Base-by-base conservation (phyloP, 805 yeast genomes). In the Candida yuanshanica region DNA sequence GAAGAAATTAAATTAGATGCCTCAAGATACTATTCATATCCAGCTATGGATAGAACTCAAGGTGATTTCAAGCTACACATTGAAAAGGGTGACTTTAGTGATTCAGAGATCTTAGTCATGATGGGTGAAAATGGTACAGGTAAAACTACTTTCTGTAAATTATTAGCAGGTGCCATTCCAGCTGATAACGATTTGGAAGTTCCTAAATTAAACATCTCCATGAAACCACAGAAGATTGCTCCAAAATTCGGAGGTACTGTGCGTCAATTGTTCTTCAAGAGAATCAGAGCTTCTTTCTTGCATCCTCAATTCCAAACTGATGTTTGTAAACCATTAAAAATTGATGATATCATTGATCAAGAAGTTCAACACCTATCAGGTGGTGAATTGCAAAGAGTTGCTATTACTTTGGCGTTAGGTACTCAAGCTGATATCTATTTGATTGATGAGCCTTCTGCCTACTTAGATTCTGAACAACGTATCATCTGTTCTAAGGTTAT, bases 121-220 rank as follows among this genome's bases (percentile, higher is more conserved):
- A 91, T 93, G 95, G 99, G 99, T 63, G 99, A 93, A 70, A 93
- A 93, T 66, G 99, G 99, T 72, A 93, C 99, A 16, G 99, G 99
- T 73, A 93, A 93, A 72, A 93, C 99, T 33, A 93, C 99, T 13
- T 82, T 93, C 72, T 91, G 97, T 77, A 86, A 84, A 65, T 71
- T 93, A 58, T 74, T 93, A 58, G 98, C 99, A 18, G 99, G 98
- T 60, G 88, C 88, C 21, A 74, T 87, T 52, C 74, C 83, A 37
- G 91, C 99, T 24, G 99, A 93, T 66, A 77, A 75, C 52, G 87
- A 87, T 43, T 63, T 70, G 46, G 79, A 80, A 59, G 81, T 87
- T 47, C 97, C 97, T 38, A 83, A 85, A 63, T 69, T 93, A 66
- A 88, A 86, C 59, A 93, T 93, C 42, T 84, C 95, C 41, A 90